A percentile compares a stretch with the other conserved stretches of the same genome.
Evolutionary conservation across 2,329 filamentous ascomycete species (phyloP).

Genomic region (Colletotrichum theobromicola): DNA sequence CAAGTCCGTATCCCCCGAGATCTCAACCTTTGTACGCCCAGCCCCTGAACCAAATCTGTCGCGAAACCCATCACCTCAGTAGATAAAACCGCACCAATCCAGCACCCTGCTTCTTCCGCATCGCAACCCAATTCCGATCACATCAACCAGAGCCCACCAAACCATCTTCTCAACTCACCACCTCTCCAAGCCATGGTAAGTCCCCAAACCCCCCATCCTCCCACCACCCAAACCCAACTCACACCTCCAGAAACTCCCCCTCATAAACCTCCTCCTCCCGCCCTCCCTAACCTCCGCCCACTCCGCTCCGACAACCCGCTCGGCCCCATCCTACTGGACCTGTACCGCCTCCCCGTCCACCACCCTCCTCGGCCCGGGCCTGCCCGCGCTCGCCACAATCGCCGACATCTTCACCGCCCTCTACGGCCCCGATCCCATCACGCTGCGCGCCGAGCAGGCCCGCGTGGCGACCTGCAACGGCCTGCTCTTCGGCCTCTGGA

Average conservation of each 20-base stretch:
- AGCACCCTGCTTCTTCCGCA: not conserved
- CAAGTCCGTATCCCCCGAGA: not conserved
- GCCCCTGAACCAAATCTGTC: not conserved
- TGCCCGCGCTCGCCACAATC: not conserved
- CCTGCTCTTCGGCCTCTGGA: slow-evolving; percentile 12
- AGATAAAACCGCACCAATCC: not conserved
- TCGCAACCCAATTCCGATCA: no score
- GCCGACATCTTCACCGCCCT: not conserved
- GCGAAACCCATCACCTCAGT: not conserved
- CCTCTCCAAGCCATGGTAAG: not conserved
- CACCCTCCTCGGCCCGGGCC: not conserved
- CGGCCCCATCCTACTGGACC: not conserved
- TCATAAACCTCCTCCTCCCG: not conserved
- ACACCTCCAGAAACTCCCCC: not conserved
- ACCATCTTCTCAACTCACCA: not conserved
- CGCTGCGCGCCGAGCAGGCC: not conserved
- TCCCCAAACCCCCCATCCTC: not conserved
- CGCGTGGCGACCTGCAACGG: not conserved
- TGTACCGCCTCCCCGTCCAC: not conserved
- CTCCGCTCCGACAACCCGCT: not conserved
- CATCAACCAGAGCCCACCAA: not conserved
- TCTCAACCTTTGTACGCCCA: not conserved
- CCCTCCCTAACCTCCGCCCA: not conserved
- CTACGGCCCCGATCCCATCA: not conserved
- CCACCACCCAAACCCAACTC: not conserved